These are phyloP conservation scores for Acanthamoeba royreba DNA, from an alignment of 208 protist species.

Conservation along the genomic window DNA sequence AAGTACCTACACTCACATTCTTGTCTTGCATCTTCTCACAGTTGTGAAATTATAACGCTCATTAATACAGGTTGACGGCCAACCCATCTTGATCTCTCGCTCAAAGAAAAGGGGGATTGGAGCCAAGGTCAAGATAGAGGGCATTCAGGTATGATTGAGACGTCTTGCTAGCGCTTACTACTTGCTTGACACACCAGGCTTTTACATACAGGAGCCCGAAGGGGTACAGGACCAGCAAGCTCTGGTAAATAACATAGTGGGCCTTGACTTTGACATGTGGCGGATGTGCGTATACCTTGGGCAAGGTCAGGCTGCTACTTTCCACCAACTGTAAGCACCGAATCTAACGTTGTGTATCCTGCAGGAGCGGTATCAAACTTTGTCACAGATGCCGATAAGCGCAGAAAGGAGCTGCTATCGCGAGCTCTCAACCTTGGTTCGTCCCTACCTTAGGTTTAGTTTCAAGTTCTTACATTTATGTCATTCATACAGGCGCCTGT, in stretches of 20 bases:
- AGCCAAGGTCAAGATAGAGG: slow-evolving; percentile 46
- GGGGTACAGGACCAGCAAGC: slow-evolving; percentile 53
- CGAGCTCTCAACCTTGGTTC: slow-evolving; percentile 39
- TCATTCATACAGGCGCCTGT: slow-evolving; percentile 25
- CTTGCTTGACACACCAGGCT: not conserved
- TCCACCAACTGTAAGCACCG: not conserved
- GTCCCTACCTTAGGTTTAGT: too few relatives aligned
- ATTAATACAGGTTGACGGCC: slow-evolving; percentile 15
- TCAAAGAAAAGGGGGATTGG: slow-evolving; percentile 30
- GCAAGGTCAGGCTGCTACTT: slow-evolving; percentile 5
- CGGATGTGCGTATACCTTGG: slow-evolving; percentile 66
- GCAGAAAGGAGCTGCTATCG: slow-evolving; percentile 53
- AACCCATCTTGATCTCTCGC: not conserved
- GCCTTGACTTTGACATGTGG: slow-evolving; percentile 61
- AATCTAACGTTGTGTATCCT: not conserved
- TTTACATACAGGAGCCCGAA: slow-evolving; percentile 8
- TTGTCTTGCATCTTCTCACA: not conserved
- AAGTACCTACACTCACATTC: not conserved
- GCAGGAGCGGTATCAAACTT: slow-evolving; percentile 57
- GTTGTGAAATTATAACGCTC: not conserved
- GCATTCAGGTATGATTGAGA: not conserved
- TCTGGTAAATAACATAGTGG: slow-evolving; percentile 56
- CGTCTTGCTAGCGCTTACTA: not conserved
- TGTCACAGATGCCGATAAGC: slow-evolving; percentile 56
- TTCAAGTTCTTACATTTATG: not conserved